phyloP scores from a whole-genome alignment of 176 grass and related monocot genomes.

The Alloteropsis semialata region DNA sequence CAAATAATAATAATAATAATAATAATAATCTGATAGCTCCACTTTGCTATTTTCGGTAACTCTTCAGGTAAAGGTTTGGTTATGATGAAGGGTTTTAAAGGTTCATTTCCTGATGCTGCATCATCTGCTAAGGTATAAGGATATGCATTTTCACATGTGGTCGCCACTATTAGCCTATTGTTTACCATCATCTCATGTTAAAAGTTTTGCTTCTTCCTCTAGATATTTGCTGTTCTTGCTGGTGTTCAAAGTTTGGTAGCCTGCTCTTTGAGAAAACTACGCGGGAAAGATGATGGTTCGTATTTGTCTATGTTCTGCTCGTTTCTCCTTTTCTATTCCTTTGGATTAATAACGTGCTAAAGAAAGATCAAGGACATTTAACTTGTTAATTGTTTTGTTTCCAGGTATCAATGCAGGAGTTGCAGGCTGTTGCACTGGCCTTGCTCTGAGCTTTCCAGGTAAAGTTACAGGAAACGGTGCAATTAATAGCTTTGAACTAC shows the following conservation, averaged over 20 bases:
- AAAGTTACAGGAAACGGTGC: not conserved
- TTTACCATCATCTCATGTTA: not conserved
- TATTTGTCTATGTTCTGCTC: not conserved
- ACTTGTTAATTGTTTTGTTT: conserved; percentile 22
- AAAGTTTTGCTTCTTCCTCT: conserved; percentile 6
- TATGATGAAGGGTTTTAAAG: conserved; percentile 60
- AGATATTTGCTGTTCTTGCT: conserved; percentile 86
- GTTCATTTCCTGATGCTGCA: conserved; percentile 68
- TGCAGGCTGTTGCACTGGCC: conserved; percentile 78
- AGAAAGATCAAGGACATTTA: not conserved
- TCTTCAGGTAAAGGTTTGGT: conserved; percentile 72
- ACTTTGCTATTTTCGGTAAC: not conserved
- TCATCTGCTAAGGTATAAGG: conserved; percentile 76
- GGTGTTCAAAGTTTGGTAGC: conserved; percentile 76
- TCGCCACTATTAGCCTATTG: conserved; percentile 14
- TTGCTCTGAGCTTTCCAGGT: conserved; percentile 92
- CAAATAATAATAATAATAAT: no score
- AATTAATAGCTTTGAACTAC: conserved; percentile 4
- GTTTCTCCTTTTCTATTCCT: not conserved
- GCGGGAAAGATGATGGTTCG: conserved; percentile 81
- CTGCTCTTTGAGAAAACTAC: conserved; percentile 67
- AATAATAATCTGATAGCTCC: not conserved
- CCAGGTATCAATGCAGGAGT: conserved; percentile 78
- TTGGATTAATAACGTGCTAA: not conserved
- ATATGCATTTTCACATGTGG: not conserved